phyloP scores from a whole-genome alignment of 306 rosid species.

The Vachellia collinsii region DNA sequence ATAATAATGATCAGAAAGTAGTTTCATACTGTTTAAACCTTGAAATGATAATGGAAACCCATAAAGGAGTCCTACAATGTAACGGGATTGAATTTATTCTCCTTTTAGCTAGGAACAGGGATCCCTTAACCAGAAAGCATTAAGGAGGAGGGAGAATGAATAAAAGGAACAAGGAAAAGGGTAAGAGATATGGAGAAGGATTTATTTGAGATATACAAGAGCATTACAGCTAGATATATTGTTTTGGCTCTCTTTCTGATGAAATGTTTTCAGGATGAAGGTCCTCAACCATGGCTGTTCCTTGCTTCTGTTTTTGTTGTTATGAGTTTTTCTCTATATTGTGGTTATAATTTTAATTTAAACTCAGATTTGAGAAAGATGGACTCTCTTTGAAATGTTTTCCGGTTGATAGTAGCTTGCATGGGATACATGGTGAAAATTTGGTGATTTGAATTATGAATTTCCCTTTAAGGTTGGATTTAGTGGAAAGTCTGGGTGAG shows the following conservation, averaged over 20 bases:
- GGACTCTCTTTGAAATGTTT: background rate
- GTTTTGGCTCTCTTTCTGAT: background rate
- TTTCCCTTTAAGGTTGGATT: background rate
- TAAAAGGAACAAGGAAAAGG: background rate
- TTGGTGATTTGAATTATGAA: slow-evolving; percentile 18
- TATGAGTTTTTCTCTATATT: background rate
- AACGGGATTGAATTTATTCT: slow-evolving; percentile 1
- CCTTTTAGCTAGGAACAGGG: background rate
- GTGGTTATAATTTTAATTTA: background rate
- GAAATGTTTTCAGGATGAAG: background rate
- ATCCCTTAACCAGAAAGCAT: background rate
- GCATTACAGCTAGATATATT: background rate
- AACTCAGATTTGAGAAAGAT: slow-evolving; percentile 8
- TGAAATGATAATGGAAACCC: background rate
- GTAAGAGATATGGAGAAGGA: slow-evolving; percentile 1
- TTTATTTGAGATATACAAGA: background rate
- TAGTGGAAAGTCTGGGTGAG: slow-evolving; percentile 9
- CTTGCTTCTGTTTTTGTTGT: background rate
- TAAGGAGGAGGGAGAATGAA: background rate
- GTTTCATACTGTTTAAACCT: slow-evolving; percentile 19
- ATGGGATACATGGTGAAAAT: slow-evolving; percentile 6
- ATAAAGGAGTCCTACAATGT: background rate
- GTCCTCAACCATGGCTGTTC: background rate
- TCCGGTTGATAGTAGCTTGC: slow-evolving; percentile 20
- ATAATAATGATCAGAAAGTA: background rate